Evolutionary conservation across 2,329 filamentous ascomycete species (phyloP), one percentile per base, ranked within the genome.

Genomic region (Ophiognomonia clavigignenti-juglandacearum): DNA sequence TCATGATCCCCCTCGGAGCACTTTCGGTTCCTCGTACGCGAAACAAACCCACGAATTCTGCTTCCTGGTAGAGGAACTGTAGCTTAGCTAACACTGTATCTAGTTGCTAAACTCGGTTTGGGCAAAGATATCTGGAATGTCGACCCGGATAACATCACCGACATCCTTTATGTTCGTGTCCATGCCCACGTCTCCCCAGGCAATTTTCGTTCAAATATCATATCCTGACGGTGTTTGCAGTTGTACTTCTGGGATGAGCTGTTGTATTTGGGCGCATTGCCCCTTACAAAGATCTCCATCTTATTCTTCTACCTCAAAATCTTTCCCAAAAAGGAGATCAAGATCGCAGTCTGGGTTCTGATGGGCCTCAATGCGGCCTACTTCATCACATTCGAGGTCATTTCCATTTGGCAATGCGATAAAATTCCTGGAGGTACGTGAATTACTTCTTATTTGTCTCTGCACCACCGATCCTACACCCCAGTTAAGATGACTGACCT

Each of bases 61-160:
- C n/a, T n/a, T n/a, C n/a, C n/a, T n/a, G n/a, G n/a, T n/a, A n/a
- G n/a, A n/a, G n/a, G n/a, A n/a, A n/a, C n/a, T n/a, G n/a, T n/a
- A n/a, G n/a, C n/a, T n/a, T n/a, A n/a, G n/a, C 16, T 14, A 10
- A 24, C 3, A 20, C 18, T 42, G 3, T 3, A 22, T 13, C 9
- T 54, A 66, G 68, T 73, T 43, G 59, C 64, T 10, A 46, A 66
- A 9, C 48, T 60, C 35, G 71, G 70, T 3, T 59, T 73, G 5
- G 70, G 71, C 8, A 60, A 57, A 22, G 69, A 74, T 47, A 67
- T 73, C 52, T 74, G 71, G 70, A 66, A 61, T 26, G 57, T 74
- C 4, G 57, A 63, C 1, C 64, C 65, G 27, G 58, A 70, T n/a
- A 56, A 70, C 32, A 65, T 73, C 45, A 72, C 68, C 1, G 45